These are phyloP conservation scores for Castanea mollissima DNA, from an alignment of 306 rosid species.

Conservation along the genomic window DNA sequence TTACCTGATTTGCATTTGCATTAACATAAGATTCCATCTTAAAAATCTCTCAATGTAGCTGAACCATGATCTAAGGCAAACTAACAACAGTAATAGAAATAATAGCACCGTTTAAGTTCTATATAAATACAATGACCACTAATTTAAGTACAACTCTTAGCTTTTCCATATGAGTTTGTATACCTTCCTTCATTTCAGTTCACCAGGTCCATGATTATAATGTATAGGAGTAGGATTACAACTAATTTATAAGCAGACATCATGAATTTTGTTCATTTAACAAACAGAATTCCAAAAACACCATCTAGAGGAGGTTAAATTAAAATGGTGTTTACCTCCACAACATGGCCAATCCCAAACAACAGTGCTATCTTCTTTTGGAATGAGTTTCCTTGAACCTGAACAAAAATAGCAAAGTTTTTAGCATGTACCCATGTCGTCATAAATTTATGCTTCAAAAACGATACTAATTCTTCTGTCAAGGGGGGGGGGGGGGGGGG, in stretches of 20 bases:
- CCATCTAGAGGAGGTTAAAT: slow-evolving; percentile 4
- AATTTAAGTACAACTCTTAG: no score
- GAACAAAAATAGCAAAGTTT: slow-evolving; percentile 1
- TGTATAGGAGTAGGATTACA: not conserved
- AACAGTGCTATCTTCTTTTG: slow-evolving; percentile 77
- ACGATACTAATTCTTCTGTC: no score
- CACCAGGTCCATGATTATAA: no score
- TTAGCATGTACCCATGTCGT: not conserved
- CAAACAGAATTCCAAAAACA: slow-evolving; percentile 14
- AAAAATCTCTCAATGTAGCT: not conserved
- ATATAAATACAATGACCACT: not conserved
- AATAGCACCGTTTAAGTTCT: not conserved
- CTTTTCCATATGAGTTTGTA: no score
- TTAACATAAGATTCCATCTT: not conserved
- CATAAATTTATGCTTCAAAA: no score
- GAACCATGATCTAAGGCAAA: not conserved
- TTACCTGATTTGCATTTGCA: not conserved
- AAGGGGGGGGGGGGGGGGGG: no score
- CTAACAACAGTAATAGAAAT: not conserved
- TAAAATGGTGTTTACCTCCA: slow-evolving; percentile 58
- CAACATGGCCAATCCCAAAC: slow-evolving; percentile 80
- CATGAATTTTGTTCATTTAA: slow-evolving; percentile 12
- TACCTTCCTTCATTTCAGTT: no score
- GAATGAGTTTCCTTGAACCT: slow-evolving; percentile 97
- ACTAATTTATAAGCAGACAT: slow-evolving; percentile 5